Base-by-base conservation (phyloP, 192 early-diverging fungal genomes). In the Backusella sp. region DNA sequence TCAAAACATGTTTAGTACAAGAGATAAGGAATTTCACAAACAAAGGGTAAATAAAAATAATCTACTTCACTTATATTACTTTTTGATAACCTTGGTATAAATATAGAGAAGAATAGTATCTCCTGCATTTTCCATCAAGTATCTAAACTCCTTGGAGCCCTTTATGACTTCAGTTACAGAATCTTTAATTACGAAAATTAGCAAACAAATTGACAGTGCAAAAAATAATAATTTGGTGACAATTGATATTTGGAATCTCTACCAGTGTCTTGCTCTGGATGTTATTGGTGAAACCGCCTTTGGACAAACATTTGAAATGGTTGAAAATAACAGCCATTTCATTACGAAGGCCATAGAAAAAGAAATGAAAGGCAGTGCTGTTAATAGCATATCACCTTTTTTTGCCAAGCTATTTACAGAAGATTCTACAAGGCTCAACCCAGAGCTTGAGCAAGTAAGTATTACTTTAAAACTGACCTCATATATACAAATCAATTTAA, bases 141-240 rank as follows among this genome's bases (percentile, higher is more conserved):
- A 87, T 68, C 74, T 87, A n/a, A 72, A 79, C 21, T 83, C 81
- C 14, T 74, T 89, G 5, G 87, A 89, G 39, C 86, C 81, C 0
- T 76, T 84, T 26, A 68, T 89, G 39, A 74, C 76, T 23, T 72
- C 77, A 1, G 76, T 77, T 35, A 75, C 73, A 12, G 62, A 82
- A 49, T 28, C 73, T 28, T 36, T 86, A n/a, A 26, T 84, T 12
- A 34, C 65, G 9, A 84, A 83, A 36, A 53, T 88, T 36, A 74
- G 80, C 42, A 35, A 36, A 4, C 46, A 81, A 6, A 66, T 74
- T 3, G 53, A 67, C 8, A 68, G 34, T 2, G 73, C 36, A 37
- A 68, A 68, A 68, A 32, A 79, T 30, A 69, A 83, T 46, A 59
- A 65, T 19, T 30, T 35, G 42, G 73, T 75, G 5, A 37, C 59